Base-by-base conservation (phyloP, 2,329 filamentous ascomycete genomes). In the Fusarium vanettenii region DNA sequence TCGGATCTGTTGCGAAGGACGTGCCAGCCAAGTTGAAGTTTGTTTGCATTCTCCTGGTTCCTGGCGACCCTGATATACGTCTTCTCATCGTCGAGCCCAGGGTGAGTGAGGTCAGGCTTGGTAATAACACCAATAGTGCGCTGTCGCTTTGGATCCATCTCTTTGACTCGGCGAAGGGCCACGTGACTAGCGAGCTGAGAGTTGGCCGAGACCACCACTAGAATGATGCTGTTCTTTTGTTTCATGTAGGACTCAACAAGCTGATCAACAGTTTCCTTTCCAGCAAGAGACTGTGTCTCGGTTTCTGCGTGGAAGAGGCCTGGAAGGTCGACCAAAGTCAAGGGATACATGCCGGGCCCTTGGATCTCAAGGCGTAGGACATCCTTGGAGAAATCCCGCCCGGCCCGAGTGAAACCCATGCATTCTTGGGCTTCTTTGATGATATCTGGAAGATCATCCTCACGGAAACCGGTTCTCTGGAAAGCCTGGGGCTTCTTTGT, bases 71-170 rank as follows among this genome's bases (percentile, higher is more conserved):
- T 71, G 2, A 84, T 71, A 68, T 84, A 88, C 2, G 70, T 78
- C 1, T 66, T 71, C 66, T 89, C 85, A 6, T 84, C 83, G 0
- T 80, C 79, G 0, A 83, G 84, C 1, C 83, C 84, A 0, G 79
- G 62, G 1, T 74, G 76, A 0, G 87, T 78, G 4, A 80, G 78
- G 69, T 91, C 89, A 0, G 88, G 87, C 74, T 91, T 84, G 0
- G 89, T 92, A 64, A 92, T 86, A 65, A 92, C 86, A 0, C 89
- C 88, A 0, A 91, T 79, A 0, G 89, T 91, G 2, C 89, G 85
- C 3, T 80, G 71, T 16, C 84, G 82, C 1, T 82, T 73, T 1
- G 81, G 80, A 70, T 91, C 88, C 33, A 86, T 76, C 16, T 81
- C 75, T 20, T 83, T 81, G 4, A 84, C 85, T 14, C 85, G 81